Evolutionary conservation across 2,329 filamentous ascomycete genomes (phyloP).

Genomic region (Xylariaceae sp.): DNA sequence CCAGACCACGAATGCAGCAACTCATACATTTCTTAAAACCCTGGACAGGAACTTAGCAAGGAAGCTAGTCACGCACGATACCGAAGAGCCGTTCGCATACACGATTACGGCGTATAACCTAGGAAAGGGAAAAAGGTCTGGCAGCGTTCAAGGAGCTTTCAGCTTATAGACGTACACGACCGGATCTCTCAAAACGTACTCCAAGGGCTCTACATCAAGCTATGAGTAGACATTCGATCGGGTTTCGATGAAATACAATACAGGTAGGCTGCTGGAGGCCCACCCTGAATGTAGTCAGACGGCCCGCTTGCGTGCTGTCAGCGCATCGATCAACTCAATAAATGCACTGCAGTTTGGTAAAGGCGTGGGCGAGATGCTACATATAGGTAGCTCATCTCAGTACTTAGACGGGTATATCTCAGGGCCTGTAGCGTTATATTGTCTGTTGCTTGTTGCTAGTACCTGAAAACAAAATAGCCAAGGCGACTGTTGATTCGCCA

Average conservation of each 20-base stretch:
- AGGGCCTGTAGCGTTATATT: slow-evolving; percentile 11
- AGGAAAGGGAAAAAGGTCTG: slow-evolving; percentile 12
- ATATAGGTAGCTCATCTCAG: slow-evolving; percentile 22
- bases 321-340: slow-evolving; percentile 11
- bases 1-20: slow-evolving; percentile 18
- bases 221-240: slow-evolving; percentile 11
- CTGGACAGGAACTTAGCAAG: slow-evolving; percentile 9
- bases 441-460: slow-evolving; percentile 10
- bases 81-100: slow-evolving; percentile 10
- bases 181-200: too few relatives aligned
- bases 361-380: slow-evolving; percentile 24
- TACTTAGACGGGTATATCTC: slow-evolving; percentile 16
- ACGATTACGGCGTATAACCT: slow-evolving; percentile 5
- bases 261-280: slow-evolving; percentile 5
- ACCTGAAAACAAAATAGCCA: slow-evolving; percentile 7
- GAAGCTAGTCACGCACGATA: slow-evolving; percentile 1
- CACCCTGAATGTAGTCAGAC: slow-evolving; percentile 11
- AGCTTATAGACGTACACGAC: too few relatives aligned
- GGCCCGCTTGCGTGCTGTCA: slow-evolving; percentile 26
- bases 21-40: slow-evolving; percentile 5
- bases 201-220: slow-evolving; percentile 7
- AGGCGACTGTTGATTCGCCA: slow-evolving; percentile 19
- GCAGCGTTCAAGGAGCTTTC: too few relatives aligned
- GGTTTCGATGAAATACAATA: slow-evolving; percentile 5
- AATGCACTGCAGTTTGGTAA: slow-evolving; percentile 36